Evolutionary conservation across 2,329 filamentous ascomycete genomes (phyloP).

Genomic region (Xenoacremonium recifei): DNA sequence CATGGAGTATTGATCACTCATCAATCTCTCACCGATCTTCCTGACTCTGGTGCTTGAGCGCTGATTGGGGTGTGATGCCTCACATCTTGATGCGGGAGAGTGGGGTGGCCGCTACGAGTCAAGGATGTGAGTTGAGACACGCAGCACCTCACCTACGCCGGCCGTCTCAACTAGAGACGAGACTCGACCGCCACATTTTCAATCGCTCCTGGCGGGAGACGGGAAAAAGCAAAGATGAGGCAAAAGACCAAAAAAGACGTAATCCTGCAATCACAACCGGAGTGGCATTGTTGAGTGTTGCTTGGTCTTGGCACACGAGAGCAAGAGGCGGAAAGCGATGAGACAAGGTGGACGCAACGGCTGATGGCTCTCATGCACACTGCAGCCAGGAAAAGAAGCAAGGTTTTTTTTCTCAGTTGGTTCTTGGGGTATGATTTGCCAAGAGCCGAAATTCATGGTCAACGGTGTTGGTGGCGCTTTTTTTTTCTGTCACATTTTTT

Average conservation of each 20-base stretch:
- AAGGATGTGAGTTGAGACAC: slow-evolving; percentile 20
- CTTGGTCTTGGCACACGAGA: no score
- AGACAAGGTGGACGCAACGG: background rate
- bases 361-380: background rate
- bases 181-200: slow-evolving; percentile 8
- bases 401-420: background rate
- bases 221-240: slow-evolving; percentile 5
- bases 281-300: no score
- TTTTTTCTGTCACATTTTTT: slow-evolving; percentile 5
- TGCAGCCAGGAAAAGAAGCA: background rate
- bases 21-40: no score
- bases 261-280: no score
- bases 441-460: slow-evolving; percentile 4
- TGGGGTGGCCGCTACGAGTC: slow-evolving; percentile 10
- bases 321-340: background rate
- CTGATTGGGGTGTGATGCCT: background rate
- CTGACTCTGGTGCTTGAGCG: slow-evolving; percentile 18
- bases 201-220: no score
- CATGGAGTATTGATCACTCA: slow-evolving; percentile 25
- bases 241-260: slow-evolving; percentile 11
- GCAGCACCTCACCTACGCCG: slow-evolving; percentile 11
- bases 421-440: slow-evolving; percentile 3
- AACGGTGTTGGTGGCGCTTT: slow-evolving; percentile 3
- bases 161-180: no score
- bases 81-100: background rate